phyloP scores from a whole-genome alignment of 345 rosid species.

The Noccaea caerulescens region DNA sequence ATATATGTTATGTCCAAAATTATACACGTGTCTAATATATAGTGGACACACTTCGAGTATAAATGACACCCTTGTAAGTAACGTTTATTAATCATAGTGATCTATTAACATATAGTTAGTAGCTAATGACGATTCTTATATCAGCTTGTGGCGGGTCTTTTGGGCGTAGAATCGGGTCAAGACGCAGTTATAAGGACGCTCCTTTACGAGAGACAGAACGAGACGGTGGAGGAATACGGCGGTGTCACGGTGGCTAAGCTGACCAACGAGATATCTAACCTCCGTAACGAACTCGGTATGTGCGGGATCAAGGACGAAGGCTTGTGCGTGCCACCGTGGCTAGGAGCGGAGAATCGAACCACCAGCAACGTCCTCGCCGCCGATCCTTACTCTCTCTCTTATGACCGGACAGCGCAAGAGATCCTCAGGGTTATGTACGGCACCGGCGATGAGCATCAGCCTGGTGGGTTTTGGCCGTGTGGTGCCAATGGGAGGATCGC shows the following conservation, averaged over 20 bases:
- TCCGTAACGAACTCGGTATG: constrained; percentile 53
- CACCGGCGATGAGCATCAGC: constrained; percentile 49
- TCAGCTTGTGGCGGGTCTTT: constrained; percentile 59
- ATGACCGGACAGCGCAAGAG: constrained; percentile 54
- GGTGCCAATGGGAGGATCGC: constrained; percentile 54
- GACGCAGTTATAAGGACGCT: constrained; percentile 66
- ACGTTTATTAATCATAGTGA: neutral
- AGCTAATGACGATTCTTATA: neutral
- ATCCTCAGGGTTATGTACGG: constrained; percentile 52
- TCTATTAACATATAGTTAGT: neutral
- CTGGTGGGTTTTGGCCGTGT: constrained; percentile 58
- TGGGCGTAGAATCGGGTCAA: constrained; percentile 74
- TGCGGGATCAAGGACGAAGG: constrained; percentile 63
- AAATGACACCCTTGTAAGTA: neutral
- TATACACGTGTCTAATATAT: neutral
- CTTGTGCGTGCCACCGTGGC: constrained; percentile 44
- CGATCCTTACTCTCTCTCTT: constrained; percentile 46
- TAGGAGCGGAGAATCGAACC: constrained; percentile 52
- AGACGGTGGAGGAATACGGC: constrained; percentile 49
- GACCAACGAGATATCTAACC: constrained; percentile 48
- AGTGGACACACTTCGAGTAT: neutral
- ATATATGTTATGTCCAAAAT: neutral
- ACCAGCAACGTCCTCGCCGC: constrained; percentile 44
- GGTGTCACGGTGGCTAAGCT: constrained; percentile 53
- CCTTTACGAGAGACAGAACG: constrained; percentile 50